Evolutionary conservation across 805 yeast genomes (phyloP).

Genomic region (Limtongozyma cylindracea): DNA sequence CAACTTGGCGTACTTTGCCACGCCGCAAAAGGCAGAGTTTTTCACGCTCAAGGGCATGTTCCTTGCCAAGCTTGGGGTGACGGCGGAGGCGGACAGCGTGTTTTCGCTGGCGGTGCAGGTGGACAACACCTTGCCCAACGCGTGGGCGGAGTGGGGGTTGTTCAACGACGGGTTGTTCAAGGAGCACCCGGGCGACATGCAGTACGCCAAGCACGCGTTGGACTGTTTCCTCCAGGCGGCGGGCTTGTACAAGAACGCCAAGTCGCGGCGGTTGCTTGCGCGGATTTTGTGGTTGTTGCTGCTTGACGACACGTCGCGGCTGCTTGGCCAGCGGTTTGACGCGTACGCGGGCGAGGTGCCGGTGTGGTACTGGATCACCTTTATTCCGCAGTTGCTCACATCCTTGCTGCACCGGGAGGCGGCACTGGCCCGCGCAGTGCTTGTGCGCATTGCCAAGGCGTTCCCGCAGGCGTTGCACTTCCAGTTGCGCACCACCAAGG

Average conservation of each 20-base stretch:
- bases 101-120: slow-evolving; percentile 96
- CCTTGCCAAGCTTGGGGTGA: slow-evolving; percentile 67
- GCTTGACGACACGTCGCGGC: slow-evolving; percentile 64
- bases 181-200: slow-evolving; percentile 58
- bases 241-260: slow-evolving; percentile 79
- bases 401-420: slow-evolving; percentile 86
- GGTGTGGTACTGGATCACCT: slow-evolving; percentile 98
- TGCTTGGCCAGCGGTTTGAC: slow-evolving; percentile 70
- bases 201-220: slow-evolving; percentile 78
- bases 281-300: slow-evolving; percentile 85
- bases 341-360: slow-evolving; percentile 90
- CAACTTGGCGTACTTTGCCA: slow-evolving; percentile 83
- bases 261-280: slow-evolving; percentile 69
- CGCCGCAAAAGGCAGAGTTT: slow-evolving; percentile 95
- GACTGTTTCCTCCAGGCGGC: slow-evolving; percentile 96
- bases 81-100: slow-evolving; percentile 92
- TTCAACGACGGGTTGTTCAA: slow-evolving; percentile 76
- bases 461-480: slow-evolving; percentile 96
- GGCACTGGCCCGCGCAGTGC: slow-evolving; percentile 59
- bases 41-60: slow-evolving; percentile 97
- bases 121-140: slow-evolving; percentile 82
- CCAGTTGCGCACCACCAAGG: slow-evolving; percentile 86
- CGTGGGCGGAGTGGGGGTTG: slow-evolving; percentile 99
- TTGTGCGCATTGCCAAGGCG: slow-evolving; percentile 81
- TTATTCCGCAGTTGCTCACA: slow-evolving; percentile 80